Evolutionary conservation across 176 grass and related monocot genomes (phyloP).

Genomic region (Ensete glaucum): DNA sequence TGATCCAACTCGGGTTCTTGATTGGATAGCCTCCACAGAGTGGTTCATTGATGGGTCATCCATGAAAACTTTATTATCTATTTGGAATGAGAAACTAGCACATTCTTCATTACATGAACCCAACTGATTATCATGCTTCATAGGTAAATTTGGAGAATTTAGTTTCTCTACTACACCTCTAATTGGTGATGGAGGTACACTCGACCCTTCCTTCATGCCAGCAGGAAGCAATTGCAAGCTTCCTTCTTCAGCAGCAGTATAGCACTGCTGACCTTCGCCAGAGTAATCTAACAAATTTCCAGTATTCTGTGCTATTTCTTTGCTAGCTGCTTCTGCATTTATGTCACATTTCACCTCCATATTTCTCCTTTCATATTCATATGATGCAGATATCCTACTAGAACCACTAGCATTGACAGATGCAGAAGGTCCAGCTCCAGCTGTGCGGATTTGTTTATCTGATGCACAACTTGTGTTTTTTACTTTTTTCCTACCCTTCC

Average conservation of each 20-base stretch:
- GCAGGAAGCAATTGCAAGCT: not conserved
- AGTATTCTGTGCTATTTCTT: not conserved
- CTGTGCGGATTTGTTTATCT: too few species aligned
- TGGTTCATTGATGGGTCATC: not conserved
- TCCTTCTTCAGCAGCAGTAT: conserved; percentile 10
- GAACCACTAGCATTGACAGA: not conserved
- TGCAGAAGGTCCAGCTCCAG: not conserved
- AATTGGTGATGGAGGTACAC: conserved; percentile 7
- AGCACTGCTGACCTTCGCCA: not conserved
- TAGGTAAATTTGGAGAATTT: not conserved
- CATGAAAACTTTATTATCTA: not conserved
- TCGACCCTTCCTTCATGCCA: conserved; percentile 13
- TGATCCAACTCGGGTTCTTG: not conserved
- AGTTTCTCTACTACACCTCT: conserved; percentile 23
- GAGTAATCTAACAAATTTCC: not conserved
- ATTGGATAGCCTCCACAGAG: not conserved
- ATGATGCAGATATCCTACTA: not conserved
- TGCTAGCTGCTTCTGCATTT: not conserved
- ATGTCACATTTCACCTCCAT: not conserved
- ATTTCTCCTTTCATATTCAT: not conserved
- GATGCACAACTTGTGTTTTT: too few species aligned
- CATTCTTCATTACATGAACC: conserved; percentile 26
- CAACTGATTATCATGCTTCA: conserved; percentile 7
- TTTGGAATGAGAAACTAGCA: conserved; percentile 20
- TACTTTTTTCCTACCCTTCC: too few species aligned